phyloP scores from a whole-genome alignment of 1,284 basidiomycete species.

The Austroboletus niveus region DNA sequence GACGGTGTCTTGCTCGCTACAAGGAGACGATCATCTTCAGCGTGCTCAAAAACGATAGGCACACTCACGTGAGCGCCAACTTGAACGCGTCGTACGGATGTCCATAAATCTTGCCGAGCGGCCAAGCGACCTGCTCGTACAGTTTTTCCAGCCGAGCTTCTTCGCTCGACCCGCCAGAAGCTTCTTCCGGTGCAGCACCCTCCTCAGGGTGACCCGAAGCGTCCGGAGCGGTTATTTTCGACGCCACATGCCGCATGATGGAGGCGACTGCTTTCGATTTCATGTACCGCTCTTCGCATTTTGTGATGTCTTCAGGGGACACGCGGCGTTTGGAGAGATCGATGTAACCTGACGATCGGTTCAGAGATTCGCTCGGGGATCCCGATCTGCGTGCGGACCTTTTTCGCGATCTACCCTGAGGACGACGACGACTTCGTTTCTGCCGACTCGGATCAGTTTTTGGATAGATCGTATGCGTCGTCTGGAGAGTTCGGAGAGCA shows the following conservation, averaged over 20 bases:
- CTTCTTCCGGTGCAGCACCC: slow-evolving; percentile 30
- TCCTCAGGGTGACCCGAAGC: slow-evolving; percentile 19
- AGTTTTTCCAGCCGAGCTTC: slow-evolving; percentile 78
- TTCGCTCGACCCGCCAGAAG: slow-evolving; percentile 51
- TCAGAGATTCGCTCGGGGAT: neutral
- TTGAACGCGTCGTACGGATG: slow-evolving; percentile 99
- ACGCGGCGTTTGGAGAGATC: slow-evolving; percentile 99
- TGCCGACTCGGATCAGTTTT: slow-evolving; percentile 95
- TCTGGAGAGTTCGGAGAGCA: slow-evolving; percentile 94
- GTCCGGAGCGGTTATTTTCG: slow-evolving; percentile 66
- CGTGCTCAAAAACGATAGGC: neutral
- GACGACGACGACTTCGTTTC: slow-evolving; percentile 99
- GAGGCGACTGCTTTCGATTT: slow-evolving; percentile 95
- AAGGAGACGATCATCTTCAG: slow-evolving; percentile 4
- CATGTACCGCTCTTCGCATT: slow-evolving; percentile 98
- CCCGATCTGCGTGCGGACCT: slow-evolving; percentile 47
- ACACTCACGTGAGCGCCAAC: slow-evolving; percentile 82
- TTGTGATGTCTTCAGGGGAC: slow-evolving; percentile 97
- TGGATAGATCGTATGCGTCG: slow-evolving; percentile 98
- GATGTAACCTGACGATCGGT: slow-evolving; percentile 79
- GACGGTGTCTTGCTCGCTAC: slow-evolving; percentile 86
- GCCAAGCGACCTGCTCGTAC: slow-evolving; percentile 94
- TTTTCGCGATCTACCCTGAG: slow-evolving; percentile 99
- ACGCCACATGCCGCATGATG: slow-evolving; percentile 92
- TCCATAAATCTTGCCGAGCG: slow-evolving; percentile 88